Evolutionary conservation across 1,139 yeast genomes (phyloP).

Genomic region (Taphrina confusa): DNA sequence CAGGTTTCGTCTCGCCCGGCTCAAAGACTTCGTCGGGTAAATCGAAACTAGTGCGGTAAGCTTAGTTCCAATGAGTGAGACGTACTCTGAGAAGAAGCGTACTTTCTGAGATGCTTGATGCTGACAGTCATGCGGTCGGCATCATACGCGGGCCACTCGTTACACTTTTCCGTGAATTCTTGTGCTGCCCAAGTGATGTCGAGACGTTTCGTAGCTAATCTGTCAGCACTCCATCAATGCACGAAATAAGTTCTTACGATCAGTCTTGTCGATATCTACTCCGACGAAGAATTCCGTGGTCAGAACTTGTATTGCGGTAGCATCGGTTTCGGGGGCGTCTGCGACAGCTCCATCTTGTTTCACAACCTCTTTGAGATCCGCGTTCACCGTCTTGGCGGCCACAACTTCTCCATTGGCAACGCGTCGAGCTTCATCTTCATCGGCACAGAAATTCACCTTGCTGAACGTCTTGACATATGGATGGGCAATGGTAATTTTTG

Average conservation of each 20-base stretch:
- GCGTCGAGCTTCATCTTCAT: slow-evolving; percentile 57
- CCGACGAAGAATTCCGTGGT: slow-evolving; percentile 81
- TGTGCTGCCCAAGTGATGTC: slow-evolving; percentile 91
- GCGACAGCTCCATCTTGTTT: slow-evolving; percentile 44
- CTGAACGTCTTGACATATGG: slow-evolving; percentile 83
- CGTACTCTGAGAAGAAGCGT: slow-evolving; percentile 38
- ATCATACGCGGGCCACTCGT: slow-evolving; percentile 67
- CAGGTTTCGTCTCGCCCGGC: slow-evolving; percentile 64
- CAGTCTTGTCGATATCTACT: slow-evolving; percentile 60
- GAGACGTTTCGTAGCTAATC: slow-evolving; percentile 54
- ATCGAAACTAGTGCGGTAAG: slow-evolving; percentile 61
- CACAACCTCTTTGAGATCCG: slow-evolving; percentile 45
- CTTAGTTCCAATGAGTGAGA: neutral
- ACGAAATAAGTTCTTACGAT: too few species aligned
- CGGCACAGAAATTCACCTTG: slow-evolving; percentile 55
- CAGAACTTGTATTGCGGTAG: slow-evolving; percentile 53
- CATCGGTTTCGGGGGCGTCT: slow-evolving; percentile 38
- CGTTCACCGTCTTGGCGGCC: slow-evolving; percentile 56
- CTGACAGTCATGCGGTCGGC: slow-evolving; percentile 59
- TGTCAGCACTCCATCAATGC: too few species aligned
- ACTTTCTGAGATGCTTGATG: slow-evolving; percentile 73
- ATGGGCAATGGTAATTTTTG: slow-evolving; percentile 72
- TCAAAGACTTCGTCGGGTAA: slow-evolving; percentile 81
- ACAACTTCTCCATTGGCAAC: slow-evolving; percentile 56
- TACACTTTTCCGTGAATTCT: slow-evolving; percentile 79